Conservation (phyloP, 345 rosid genomes). For the Trapa bicornis region DNA sequence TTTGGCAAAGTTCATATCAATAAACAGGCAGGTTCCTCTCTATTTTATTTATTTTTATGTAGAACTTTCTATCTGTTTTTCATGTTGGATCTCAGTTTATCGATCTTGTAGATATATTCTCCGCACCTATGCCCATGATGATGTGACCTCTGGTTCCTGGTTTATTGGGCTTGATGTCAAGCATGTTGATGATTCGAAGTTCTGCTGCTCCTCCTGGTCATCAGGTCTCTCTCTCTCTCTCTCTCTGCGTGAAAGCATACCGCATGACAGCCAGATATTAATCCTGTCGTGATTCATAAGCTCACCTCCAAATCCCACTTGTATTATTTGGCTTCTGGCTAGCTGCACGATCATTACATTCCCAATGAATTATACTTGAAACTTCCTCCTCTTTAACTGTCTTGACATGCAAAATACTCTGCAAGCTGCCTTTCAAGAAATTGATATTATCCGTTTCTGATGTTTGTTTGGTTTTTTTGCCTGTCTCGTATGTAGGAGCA, state of each 20-base stretch:
- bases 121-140: constrained; percentile 17
- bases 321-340: no score
- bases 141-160: constrained; percentile 18
- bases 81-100: not conserved
- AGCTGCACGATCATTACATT: not conserved
- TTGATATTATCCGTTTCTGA: not conserved
- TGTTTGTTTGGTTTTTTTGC: not conserved
- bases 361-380: not conserved
- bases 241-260: not conserved
- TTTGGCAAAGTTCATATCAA: constrained; percentile 13
- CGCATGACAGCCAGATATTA: not conserved
- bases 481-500: constrained; percentile 7
- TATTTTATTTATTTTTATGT: not conserved
- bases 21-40: constrained; percentile 10
- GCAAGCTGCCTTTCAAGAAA: not conserved
- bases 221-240: constrained; percentile 10
- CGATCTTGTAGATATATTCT: constrained; percentile 12
- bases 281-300: no score
- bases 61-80: not conserved
- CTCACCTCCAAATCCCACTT: no score
- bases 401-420: not conserved
- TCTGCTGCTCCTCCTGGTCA: constrained; percentile 23
- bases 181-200: constrained; percentile 15
- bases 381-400: not conserved
- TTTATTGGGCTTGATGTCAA: constrained; percentile 49